These are phyloP conservation scores for Blepharisma undulans DNA, from an alignment of 169 alveolate species.

Conservation along the genomic window DNA sequence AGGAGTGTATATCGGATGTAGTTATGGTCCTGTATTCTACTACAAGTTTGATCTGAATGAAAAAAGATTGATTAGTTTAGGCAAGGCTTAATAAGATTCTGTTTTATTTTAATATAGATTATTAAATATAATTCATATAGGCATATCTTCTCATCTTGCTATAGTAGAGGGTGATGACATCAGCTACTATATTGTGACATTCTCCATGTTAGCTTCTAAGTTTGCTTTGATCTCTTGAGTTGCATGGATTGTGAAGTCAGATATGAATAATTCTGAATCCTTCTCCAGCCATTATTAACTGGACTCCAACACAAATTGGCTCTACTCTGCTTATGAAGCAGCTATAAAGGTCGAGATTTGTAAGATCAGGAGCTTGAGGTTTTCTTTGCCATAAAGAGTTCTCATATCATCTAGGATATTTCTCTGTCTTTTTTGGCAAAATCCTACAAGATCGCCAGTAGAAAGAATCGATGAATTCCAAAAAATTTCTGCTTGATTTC, in stretches of 20 bases:
- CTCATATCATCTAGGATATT: constrained; percentile 85
- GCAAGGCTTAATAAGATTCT: no score
- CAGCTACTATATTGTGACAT: constrained; percentile 87
- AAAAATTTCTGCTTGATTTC: constrained; percentile 93
- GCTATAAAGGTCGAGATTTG: constrained; percentile 77
- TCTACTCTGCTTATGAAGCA: constrained; percentile 93
- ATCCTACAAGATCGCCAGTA: constrained; percentile 96
- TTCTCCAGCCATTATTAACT: constrained; percentile 93
- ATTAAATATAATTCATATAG: no score
- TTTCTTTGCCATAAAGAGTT: constrained; percentile 30
- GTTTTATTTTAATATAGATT: no score
- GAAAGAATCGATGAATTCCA: constrained; percentile 93
- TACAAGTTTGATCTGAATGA: no score
- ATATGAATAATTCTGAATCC: constrained; percentile 93
- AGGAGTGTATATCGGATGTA: no score
- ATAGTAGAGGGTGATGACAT: constrained; percentile 91
- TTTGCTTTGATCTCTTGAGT: constrained; percentile 77
- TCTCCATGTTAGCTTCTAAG: constrained; percentile 90
- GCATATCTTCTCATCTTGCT: constrained; percentile 94
- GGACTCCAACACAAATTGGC: constrained; percentile 96
- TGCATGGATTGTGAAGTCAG: constrained; percentile 78
- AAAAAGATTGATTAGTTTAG: no score
- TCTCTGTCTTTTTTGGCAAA: constrained; percentile 94
- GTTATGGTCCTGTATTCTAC: no score
- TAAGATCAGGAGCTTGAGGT: constrained; percentile 65